Base-by-base conservation (phyloP, 208 protist species). In the Trypanosomatidae sp. region DNA sequence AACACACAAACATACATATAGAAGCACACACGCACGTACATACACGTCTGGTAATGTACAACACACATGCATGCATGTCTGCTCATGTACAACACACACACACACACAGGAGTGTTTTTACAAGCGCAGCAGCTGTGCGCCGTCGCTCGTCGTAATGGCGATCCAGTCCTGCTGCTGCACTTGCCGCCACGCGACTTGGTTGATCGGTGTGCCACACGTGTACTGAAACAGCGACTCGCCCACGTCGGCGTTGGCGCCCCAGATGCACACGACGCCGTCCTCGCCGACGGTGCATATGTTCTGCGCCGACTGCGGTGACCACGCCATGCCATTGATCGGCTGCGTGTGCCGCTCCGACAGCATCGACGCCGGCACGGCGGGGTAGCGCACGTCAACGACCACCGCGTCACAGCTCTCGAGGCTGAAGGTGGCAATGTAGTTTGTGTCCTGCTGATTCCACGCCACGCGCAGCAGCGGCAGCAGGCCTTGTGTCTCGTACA, bases 391-490 rank as follows among this genome's bases (percentile, higher is more conserved):
- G 63, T 99, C 97, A 24, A 99, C 79, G 18, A 99, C 88, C 7
- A 97, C 76, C 13, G 96, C 88, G 21, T 96, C 81, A 21, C 62
- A 44, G 19, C 58, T 81, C 47, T 99, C 97, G 51, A 98, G 89
- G 42, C 86, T 70, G 42, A 99, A 83, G 0, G 96, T 98, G 23
- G 95, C 91, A 4, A 99, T 62, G 64, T 97, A 98, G 59, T 97
- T 98, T 13, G 73, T 61, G 53, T 99, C 96, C 40, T 96, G 83
- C 47, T 97, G 95, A 60, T 99, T 98, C 96, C 96, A 99, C 23
- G 77, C 82, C 4, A 99, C 61, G 4, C 97, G 77, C 6, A 99
- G 70, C 11, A 99, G 72, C 10, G 97, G 93, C 18, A 66, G 74
- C 2, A 94, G 64, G 0, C 92, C 70, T 2, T 51, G 53, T 6